phyloP scores from a whole-genome alignment of 306 rosid species.

The Prunus padus region DNA sequence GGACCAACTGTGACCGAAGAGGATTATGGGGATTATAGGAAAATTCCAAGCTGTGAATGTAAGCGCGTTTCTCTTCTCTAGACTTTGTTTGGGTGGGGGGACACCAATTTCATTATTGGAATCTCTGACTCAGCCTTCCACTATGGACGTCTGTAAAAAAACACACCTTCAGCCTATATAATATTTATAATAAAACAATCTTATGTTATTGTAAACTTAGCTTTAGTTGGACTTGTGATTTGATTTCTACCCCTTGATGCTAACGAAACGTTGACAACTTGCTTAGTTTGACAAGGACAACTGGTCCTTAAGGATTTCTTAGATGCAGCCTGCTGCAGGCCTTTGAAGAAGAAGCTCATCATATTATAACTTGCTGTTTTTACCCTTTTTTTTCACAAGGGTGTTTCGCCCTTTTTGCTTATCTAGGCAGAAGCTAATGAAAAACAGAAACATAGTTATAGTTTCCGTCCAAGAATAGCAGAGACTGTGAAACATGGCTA shows the following conservation, averaged over 20 bases:
- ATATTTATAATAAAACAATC: too few species aligned
- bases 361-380: too few species aligned
- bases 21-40: background rate
- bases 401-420: too few species aligned
- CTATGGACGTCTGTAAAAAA: background rate
- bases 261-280: background rate
- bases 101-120: constrained; percentile 25
- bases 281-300: background rate
- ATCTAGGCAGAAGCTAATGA: too few species aligned
- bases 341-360: too few species aligned
- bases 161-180: background rate
- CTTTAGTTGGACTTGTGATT: background rate
- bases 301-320: background rate
- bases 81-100: constrained; percentile 8
- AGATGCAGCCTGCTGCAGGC: too few species aligned
- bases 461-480: too few species aligned
- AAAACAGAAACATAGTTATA: too few species aligned
- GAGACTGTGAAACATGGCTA: too few species aligned
- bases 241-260: background rate
- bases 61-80: constrained; percentile 24
- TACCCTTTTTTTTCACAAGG: too few species aligned
- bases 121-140: constrained; percentile 44
- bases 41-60: constrained; percentile 18
- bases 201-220: background rate
- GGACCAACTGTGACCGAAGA: too few species aligned